Conservation (phyloP, 495 filamentous ascomycete species). For the Cercophora sp. region DNA sequence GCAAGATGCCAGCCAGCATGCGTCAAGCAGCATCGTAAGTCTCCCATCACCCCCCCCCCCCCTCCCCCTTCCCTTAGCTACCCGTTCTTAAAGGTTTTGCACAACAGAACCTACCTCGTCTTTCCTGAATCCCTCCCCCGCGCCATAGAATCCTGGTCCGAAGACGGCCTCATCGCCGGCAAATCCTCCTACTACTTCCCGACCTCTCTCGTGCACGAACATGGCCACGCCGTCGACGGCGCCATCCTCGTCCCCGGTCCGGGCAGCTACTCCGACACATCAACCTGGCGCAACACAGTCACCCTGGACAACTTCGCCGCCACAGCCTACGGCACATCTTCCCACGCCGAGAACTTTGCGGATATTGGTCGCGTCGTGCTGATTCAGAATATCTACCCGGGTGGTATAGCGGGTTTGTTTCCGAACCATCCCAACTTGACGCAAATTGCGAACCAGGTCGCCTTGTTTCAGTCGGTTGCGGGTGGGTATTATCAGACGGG, state of each 20-base stretch:
- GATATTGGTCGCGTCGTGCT: constrained; percentile 10
- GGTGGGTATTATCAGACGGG: constrained; percentile 10
- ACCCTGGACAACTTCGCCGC: neutral
- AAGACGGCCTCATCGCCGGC: neutral
- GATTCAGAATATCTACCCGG: constrained; percentile 9
- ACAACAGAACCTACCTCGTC: constrained; percentile 1
- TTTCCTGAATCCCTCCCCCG: neutral
- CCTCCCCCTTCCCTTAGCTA: too few relatives aligned
- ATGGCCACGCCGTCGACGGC: neutral
- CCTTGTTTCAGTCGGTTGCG: neutral
- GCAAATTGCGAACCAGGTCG: constrained; percentile 8
- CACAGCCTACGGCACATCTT: constrained; percentile 5
- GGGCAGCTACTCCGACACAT: neutral
- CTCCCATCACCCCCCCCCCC: too few relatives aligned
- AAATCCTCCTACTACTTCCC: neutral
- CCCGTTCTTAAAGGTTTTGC: too few relatives aligned
- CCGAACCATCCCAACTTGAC: constrained; percentile 7
- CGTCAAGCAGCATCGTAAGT: neutral
- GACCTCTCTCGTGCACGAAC: neutral
- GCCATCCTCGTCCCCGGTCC: neutral
- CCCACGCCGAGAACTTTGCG: constrained; percentile 7
- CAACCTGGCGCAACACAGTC: neutral
- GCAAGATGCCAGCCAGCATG: neutral
- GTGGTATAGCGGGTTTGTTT: constrained; percentile 3
- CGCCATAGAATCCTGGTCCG: neutral